phyloP scores from a whole-genome alignment of 2,329 filamentous ascomycete genomes.

The Scedosporium minutisporum region DNA sequence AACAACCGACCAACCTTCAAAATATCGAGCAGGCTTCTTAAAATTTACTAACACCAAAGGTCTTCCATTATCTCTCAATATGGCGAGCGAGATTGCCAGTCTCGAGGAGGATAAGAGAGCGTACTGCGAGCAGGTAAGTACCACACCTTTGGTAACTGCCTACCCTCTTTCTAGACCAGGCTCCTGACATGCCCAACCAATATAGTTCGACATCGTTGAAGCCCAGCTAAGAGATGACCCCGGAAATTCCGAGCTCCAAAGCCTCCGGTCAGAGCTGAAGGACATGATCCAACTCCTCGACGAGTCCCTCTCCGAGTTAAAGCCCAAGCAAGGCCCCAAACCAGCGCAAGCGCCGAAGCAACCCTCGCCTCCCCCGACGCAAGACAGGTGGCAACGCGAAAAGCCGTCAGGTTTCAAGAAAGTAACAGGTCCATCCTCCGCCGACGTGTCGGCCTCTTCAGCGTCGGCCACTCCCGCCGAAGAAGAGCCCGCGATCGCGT shows the following conservation, averaged over 20 bases:
- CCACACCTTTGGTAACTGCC: neutral
- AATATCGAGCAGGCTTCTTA: no score
- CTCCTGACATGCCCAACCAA: conserved; percentile 12
- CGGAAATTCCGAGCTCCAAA: conserved; percentile 66
- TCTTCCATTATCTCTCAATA: conserved; percentile 2
- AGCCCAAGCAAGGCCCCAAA: conserved; percentile 36
- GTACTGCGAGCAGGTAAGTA: conserved; percentile 47
- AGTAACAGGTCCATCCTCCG: conserved; percentile 25
- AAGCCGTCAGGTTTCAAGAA: conserved; percentile 62
- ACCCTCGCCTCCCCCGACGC: neutral
- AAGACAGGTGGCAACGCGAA: neutral
- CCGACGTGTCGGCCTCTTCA: conserved; percentile 16
- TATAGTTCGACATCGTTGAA: conserved; percentile 67
- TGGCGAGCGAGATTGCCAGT: conserved; percentile 24
- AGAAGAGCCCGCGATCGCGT: conserved; percentile 45
- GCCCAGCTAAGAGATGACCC: conserved; percentile 71
- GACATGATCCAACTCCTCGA: conserved; percentile 71
- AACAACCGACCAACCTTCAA: no score
- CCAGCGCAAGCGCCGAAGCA: conserved; percentile 37
- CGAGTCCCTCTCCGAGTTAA: conserved; percentile 71
- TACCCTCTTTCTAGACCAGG: neutral
- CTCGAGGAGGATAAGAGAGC: conserved; percentile 43
- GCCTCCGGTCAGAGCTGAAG: conserved; percentile 71
- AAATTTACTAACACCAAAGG: neutral
- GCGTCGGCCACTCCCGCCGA: conserved; percentile 37